These are phyloP conservation scores for Nakazawaea anatomiae DNA, from an alignment of 805 yeast species.

Conservation along the genomic window DNA sequence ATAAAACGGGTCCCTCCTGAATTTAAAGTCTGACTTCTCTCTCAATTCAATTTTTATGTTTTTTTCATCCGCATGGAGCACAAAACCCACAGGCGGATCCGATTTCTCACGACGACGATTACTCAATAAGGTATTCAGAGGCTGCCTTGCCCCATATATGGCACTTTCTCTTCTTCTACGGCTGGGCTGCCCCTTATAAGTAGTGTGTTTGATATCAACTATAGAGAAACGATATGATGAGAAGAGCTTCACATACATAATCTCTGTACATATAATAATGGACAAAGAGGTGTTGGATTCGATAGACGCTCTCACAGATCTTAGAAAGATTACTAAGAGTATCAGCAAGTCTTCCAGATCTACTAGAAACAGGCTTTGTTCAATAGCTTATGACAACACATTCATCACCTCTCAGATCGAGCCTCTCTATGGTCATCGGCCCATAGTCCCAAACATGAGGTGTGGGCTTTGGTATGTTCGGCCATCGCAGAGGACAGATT, in stretches of 20 bases:
- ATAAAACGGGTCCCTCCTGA: not conserved
- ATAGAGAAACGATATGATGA: too few species aligned
- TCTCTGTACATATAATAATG: not conserved
- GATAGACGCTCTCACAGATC: not conserved
- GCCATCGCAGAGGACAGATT: conserved; percentile 32
- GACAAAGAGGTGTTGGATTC: not conserved
- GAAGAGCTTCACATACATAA: too few species aligned
- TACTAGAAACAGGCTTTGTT: conserved; percentile 56
- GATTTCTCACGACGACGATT: not conserved
- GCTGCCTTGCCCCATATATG: too few species aligned
- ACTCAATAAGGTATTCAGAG: not conserved
- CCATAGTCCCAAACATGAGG: conserved; percentile 68
- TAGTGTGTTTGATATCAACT: too few species aligned
- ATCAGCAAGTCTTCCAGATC: conserved; percentile 46
- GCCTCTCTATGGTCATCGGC: conserved; percentile 27
- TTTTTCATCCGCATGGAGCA: not conserved
- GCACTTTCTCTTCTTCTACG: too few species aligned
- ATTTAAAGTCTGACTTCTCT: too few species aligned
- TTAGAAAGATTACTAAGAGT: conserved; percentile 22
- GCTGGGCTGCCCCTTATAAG: too few species aligned
- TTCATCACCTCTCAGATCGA: conserved; percentile 38
- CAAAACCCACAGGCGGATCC: not conserved
- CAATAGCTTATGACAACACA: conserved; percentile 58
- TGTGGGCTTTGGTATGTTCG: conserved; percentile 85
- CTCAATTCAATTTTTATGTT: not conserved